Percentiles rank a stretch among this genome's conserved stretches.
phyloP scores from a whole-genome alignment of 257 asterid species.

The Leonotis leonurus region DNA sequence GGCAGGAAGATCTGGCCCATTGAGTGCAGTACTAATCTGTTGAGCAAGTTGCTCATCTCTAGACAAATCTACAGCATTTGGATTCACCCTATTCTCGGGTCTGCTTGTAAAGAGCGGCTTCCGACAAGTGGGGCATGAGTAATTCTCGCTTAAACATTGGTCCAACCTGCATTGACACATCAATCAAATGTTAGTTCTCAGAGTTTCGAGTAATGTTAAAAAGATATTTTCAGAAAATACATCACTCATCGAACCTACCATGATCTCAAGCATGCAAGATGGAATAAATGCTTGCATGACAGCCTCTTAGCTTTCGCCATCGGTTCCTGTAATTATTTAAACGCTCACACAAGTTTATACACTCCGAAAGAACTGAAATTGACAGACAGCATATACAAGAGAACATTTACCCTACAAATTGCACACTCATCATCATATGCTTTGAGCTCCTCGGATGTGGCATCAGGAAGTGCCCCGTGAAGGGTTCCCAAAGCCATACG shows the following conservation, averaged over 20 bases:
- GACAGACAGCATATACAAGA: neutral
- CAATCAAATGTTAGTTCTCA: slow-evolving; percentile 5
- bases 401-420: slow-evolving; percentile 74
- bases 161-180: slow-evolving; percentile 60
- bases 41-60: slow-evolving; percentile 93
- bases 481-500: slow-evolving; percentile 78
- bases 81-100: slow-evolving; percentile 35
- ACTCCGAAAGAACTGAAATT: slow-evolving; percentile 13
- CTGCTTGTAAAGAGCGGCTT: slow-evolving; percentile 74
- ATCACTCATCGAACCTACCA: slow-evolving; percentile 49
- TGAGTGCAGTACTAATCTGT: slow-evolving; percentile 66
- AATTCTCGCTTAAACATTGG: slow-evolving; percentile 78
- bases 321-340: slow-evolving; percentile 56
- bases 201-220: neutral
- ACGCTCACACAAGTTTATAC: slow-evolving; percentile 23
- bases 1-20: slow-evolving; percentile 64
- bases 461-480: slow-evolving; percentile 94
- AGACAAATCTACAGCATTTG: slow-evolving; percentile 45
- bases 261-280: slow-evolving; percentile 91
- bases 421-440: slow-evolving; percentile 94
- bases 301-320: slow-evolving; percentile 96
- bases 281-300: slow-evolving; percentile 86
- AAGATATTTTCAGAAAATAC: slow-evolving; percentile 1
- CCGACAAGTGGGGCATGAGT: slow-evolving; percentile 95
- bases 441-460: slow-evolving; percentile 71